Conservation (phyloP, 1,284 basidiomycete species). For the Cutaneotrichosporon mucoides region DNA sequence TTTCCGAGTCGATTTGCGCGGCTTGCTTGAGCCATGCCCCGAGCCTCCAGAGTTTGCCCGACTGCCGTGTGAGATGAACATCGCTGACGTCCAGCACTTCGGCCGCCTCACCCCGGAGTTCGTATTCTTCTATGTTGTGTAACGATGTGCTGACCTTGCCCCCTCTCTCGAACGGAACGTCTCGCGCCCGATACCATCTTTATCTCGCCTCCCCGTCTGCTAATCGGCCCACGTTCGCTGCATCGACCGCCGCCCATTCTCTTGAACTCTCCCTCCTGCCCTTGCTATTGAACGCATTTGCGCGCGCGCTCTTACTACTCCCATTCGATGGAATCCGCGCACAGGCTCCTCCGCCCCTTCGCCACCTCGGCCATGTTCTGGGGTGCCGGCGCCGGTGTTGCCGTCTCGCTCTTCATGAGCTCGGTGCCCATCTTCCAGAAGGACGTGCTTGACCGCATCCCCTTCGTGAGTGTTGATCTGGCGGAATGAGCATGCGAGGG, state of each 20-base stretch:
- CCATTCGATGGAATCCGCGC: not conserved
- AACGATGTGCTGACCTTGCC: not conserved
- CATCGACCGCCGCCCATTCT: no score
- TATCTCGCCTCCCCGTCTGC: not conserved
- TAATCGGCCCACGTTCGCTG: no score
- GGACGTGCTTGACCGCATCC: constrained; percentile 46
- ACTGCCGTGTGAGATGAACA: not conserved
- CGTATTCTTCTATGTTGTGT: constrained; percentile 6
- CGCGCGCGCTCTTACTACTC: not conserved
- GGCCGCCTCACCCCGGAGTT: constrained; percentile 36
- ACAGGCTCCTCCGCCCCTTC: constrained; percentile 38
- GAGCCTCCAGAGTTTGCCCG: no score
- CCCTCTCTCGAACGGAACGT: no score
- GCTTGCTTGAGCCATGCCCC: no score
- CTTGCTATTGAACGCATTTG: no score
- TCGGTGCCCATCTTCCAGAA: constrained; percentile 46
- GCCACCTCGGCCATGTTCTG: constrained; percentile 33
- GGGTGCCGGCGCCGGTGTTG: constrained; percentile 42
- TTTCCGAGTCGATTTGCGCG: no score
- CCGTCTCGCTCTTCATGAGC: constrained; percentile 45
- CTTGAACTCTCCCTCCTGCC: no score
- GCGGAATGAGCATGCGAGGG: not conserved
- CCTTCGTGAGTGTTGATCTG: constrained; percentile 31
- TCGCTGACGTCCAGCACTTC: constrained; percentile 25
- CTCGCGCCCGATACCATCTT: no score